These are phyloP conservation scores for Citrus sinensis DNA, from an alignment of 345 rosid species.

Conservation along the genomic window DVS_A1.0 CM039166.1:9405501-9406000, in stretches of 20 bases:
- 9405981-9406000: not conserved
- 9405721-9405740: not conserved
- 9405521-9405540: not conserved
- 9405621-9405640: conserved; percentile 68
- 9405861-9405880: not conserved
- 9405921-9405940: not conserved
- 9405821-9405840: not conserved
- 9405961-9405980: not conserved
- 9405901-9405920: not conserved
- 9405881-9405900: not conserved
- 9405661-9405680: conserved; percentile 5
- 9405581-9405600: conserved; percentile 82
- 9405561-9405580: conserved; percentile 92
- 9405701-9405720: not conserved
- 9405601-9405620: conserved; percentile 72
- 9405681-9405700: not conserved
- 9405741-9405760: not conserved
- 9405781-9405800: not conserved
- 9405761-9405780: not conserved
- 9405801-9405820: not conserved
- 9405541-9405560: conserved; percentile 59
- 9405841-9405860: not conserved
- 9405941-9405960: not conserved
- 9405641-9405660: conserved; percentile 53
- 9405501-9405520: not conserved